phyloP scores from a whole-genome alignment of 2,329 filamentous ascomycete genomes.

The Trichoderma asperellum region DNA sequence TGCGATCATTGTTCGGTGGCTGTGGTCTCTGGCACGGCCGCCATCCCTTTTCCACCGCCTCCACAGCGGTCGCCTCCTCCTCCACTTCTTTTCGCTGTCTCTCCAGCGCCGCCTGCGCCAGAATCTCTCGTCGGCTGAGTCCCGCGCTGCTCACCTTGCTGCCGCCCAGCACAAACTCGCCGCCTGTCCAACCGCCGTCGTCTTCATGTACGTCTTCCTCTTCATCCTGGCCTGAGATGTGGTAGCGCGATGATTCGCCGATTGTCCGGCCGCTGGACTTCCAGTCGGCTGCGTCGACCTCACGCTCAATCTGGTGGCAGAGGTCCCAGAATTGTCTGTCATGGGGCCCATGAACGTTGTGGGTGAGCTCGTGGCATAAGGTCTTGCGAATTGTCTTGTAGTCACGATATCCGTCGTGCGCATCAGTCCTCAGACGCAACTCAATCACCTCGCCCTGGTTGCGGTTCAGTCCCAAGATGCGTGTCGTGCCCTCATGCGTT shows the following conservation, averaged over 20 bases:
- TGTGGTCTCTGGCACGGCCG: slow-evolving; percentile 37
- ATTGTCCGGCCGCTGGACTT: slow-evolving; percentile 68
- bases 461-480: slow-evolving; percentile 83
- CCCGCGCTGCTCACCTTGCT: slow-evolving; percentile 47
- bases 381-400: slow-evolving; percentile 91
- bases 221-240: slow-evolving; percentile 51
- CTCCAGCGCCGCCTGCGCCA: slow-evolving; percentile 58
- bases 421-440: slow-evolving; percentile 86
- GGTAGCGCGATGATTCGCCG: slow-evolving; percentile 65
- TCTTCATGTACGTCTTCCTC: slow-evolving; percentile 61
- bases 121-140: slow-evolving; percentile 72
- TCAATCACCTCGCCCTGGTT: slow-evolving; percentile 91
- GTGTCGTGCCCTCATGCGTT: slow-evolving; percentile 71
- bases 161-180: slow-evolving; percentile 74
- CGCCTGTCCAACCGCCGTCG: slow-evolving; percentile 76
- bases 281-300: slow-evolving; percentile 83
- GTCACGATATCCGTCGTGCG: slow-evolving; percentile 89
- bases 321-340: slow-evolving; percentile 89
- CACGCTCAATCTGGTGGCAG: slow-evolving; percentile 82
- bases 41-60: slow-evolving; percentile 39
- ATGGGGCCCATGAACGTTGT: slow-evolving; percentile 86
- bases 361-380: slow-evolving; percentile 91
- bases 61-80: slow-evolving; percentile 40
- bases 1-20: slow-evolving; percentile 33
- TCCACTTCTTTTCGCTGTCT: slow-evolving; percentile 42